Base-by-base conservation (phyloP, 345 rosid species). In the Cardamine resedifolia region DNA sequence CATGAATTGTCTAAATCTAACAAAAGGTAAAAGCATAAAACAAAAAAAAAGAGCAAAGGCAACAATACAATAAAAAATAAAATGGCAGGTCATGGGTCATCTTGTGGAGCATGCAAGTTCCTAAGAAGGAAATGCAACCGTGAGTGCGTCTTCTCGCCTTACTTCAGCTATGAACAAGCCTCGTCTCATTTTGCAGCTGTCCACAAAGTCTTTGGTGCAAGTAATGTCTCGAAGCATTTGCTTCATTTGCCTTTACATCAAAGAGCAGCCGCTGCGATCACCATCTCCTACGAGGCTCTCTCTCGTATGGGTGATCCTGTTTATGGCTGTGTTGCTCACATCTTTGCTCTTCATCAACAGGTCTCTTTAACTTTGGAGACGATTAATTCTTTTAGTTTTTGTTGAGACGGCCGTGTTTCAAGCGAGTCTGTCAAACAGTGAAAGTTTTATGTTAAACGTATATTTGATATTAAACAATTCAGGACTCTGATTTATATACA, bases 71-170 rank as follows among this genome's bases (percentile, higher is more conserved):
- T 23, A 15, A 44, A 7, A n/a, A 20, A 23, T 0, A 16, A 47
- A 34, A 74, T 74, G 78, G 72, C 52, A 66, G 44, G 48, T 48
- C 78, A 58, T 6, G 83, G 89, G 28, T 77, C 85, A 50, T 86
- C 90, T 1, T 86, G 90, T 61, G 90, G 90, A 43, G 90, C 90
- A 27, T 86, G 90, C 84, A 86, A 86, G 75, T 86, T 86, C 64
- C 77, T 86, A 58, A 67, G 90, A 64, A 51, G 90, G 28, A 86
- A 84, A 38, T 86, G 90, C 63, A 83, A 79, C 23, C 33, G 63
- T 16, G 87, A 82, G n/a, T 86, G 90, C 39, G 70, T 84, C 21
- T 86, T 86, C 36, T 57, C 81, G 8, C 81, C 86, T 12, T 86
- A 86, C 52, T 86, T 86, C 65, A 74, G 79, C 81, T 84, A 86